Percentiles rank a stretch among this genome's conserved stretches.
phyloP scores from a whole-genome alignment of 441 rosid genomes.

The Metrosideros polymorpha region DNA sequence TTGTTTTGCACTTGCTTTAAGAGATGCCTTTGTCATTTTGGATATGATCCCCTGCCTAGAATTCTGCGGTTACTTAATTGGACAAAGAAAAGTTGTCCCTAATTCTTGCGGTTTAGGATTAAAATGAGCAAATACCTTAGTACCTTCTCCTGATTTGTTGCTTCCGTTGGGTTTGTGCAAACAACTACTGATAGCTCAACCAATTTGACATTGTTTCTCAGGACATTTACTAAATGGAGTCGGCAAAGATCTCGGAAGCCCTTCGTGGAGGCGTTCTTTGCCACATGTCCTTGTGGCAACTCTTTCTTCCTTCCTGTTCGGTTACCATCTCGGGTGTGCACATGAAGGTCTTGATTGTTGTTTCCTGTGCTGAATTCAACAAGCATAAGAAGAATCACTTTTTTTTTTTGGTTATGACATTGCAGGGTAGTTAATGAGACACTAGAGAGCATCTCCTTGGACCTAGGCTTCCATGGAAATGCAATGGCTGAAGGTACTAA shows the following conservation, averaged over 20 bases:
- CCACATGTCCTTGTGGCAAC: constrained; percentile 59
- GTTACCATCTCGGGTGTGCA: constrained; percentile 68
- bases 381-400: neutral
- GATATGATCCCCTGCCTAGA: neutral
- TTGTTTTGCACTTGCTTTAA: neutral
- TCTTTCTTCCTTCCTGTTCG: constrained; percentile 49
- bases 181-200: neutral
- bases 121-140: neutral
- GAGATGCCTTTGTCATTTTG: neutral
- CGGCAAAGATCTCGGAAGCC: constrained; percentile 55
- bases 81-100: neutral
- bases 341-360: constrained; percentile 1
- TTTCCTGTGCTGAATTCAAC: neutral
- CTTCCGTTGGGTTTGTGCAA: neutral
- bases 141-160: neutral
- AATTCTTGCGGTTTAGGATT: neutral
- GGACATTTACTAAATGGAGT: constrained; percentile 40
- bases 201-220: constrained; percentile 16
- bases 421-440: constrained; percentile 74
- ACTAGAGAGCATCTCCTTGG: constrained; percentile 57
- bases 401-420: constrained; percentile 1
- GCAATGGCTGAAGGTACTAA: constrained; percentile 59
- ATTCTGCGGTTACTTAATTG: neutral
- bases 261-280: constrained; percentile 60
- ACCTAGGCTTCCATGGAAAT: constrained; percentile 59